These are phyloP conservation scores for Talaromyces sp. DNA, from an alignment of 2,329 filamentous ascomycete genomes.

Conservation along the genomic window DNA sequence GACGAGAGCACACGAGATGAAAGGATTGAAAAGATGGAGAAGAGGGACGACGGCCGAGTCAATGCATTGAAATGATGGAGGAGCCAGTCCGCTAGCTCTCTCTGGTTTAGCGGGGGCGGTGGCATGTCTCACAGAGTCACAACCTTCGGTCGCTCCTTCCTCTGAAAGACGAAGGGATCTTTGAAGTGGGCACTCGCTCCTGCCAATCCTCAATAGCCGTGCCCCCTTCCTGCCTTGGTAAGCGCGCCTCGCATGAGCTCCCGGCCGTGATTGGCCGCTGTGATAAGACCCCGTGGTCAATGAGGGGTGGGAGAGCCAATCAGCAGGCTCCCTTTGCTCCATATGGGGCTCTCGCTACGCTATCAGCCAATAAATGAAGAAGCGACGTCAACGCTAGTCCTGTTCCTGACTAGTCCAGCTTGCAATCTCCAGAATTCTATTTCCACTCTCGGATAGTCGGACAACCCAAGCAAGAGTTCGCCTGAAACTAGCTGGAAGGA, in stretches of 20 bases:
- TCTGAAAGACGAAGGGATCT: too few species aligned
- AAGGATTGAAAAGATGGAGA: background rate
- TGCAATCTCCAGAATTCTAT: background rate
- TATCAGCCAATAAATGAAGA: background rate
- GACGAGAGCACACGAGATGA: background rate
- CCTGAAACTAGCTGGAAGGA: conserved; percentile 6
- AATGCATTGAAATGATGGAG: background rate
- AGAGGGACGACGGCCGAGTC: background rate
- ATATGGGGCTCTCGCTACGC: background rate
- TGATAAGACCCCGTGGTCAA: background rate
- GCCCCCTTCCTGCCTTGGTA: conserved; percentile 3
- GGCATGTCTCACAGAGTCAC: conserved; percentile 5
- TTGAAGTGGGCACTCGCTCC: background rate
- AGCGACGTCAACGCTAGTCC: background rate
- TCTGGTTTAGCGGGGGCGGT: background rate
- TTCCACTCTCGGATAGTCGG: background rate
- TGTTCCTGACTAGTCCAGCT: conserved; percentile 7
- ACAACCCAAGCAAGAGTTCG: background rate
- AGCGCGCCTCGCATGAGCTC: background rate
- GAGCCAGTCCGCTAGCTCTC: background rate
- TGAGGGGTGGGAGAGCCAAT: background rate
- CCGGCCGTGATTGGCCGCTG: background rate
- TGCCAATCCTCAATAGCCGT: conserved; percentile 5
- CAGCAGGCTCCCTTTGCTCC: background rate
- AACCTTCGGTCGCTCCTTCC: conserved; percentile 3